These are phyloP conservation scores for Aspergillus terreus DNA, from an alignment of 2,329 filamentous ascomycete genomes.

Conservation along the genomic window DNA sequence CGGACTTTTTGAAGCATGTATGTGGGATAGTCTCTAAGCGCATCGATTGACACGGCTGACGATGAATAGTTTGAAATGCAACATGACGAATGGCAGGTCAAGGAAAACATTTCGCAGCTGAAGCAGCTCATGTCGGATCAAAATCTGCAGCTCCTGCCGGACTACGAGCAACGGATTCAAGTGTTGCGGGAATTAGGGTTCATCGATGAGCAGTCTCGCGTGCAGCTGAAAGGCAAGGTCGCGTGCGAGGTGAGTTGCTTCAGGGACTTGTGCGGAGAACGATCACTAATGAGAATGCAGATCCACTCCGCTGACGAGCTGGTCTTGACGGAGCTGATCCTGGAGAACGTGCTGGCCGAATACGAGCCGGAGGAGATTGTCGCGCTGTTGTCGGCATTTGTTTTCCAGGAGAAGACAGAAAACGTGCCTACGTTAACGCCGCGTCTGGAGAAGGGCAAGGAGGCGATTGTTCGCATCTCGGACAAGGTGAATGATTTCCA, in stretches of 20 bases:
- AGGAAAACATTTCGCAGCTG: constrained; percentile 84
- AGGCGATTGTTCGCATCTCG: constrained; percentile 82
- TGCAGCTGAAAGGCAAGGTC: constrained; percentile 96
- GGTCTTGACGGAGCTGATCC: constrained; percentile 89
- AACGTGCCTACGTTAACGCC: constrained; percentile 75
- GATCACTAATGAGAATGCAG: constrained; percentile 25
- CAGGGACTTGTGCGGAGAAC: not conserved
- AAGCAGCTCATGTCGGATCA: constrained; percentile 91
- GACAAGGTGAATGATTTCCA: constrained; percentile 91
- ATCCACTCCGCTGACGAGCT: constrained; percentile 96
- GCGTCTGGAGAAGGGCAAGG: constrained; percentile 74
- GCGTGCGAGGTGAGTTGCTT: constrained; percentile 68
- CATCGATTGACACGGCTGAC: constrained; percentile 16
- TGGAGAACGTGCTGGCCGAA: constrained; percentile 93
- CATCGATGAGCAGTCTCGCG: constrained; percentile 79
- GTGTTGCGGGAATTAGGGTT: constrained; percentile 91
- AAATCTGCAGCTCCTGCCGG: constrained; percentile 89
- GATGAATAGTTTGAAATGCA: constrained; percentile 77
- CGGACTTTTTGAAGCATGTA: constrained; percentile 82
- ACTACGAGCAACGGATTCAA: constrained; percentile 91
- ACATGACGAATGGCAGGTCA: constrained; percentile 94
- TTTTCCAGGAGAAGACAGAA: constrained; percentile 96
- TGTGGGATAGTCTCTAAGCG: constrained; percentile 35
- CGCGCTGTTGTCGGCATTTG: constrained; percentile 85
- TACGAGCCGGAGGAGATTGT: constrained; percentile 97